Base-by-base conservation (phyloP, 495 filamentous ascomycete genomes). In the Aspergillus egyptiacus region DNA sequence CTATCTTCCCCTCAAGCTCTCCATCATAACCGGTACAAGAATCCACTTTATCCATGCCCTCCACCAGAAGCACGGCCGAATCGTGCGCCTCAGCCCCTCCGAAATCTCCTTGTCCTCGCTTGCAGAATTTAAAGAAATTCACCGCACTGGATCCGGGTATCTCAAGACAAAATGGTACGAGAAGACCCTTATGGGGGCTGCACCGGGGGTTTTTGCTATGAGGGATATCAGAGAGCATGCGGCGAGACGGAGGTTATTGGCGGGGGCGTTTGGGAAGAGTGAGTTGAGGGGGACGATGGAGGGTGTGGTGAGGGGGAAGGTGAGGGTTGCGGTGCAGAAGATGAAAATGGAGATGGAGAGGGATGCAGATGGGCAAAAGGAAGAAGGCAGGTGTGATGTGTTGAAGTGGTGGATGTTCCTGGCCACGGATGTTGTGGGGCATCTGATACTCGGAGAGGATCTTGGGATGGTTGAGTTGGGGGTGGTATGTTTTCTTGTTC, bases 361-460 rank as follows among this genome's bases (percentile, higher is more conserved):
- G 3, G 6, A 13, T 14, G n/a, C 34, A 9, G 18, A 13, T n/a
- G n/a, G n/a, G n/a, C n/a, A n/a, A n/a, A n/a, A n/a, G 15, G 22
- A 25, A 1, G 17, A 63, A 9, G 56, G 48, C 13, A 48, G n/a
- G 9, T 33, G 53, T 10, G 73, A 78, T 53, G 55, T 78, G 9
- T 56, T 63, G 20, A 70, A 71, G 46, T 78, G 76, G 76, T 72
- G 59, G 56, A 57, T 63, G 30, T 72, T 75, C 28, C 61, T 78
- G 62, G 60, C 69, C 13, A 68, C 68, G 0, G 77, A 79, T 49
- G 61, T 76, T 5, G 68, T 72, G 22, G 65, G 65, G 8, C 56
- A 73, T 27, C 53, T 79, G 20, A 68, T 67, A 15, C 79, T 80
- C 58, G 76, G 76, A 1, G 71, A 75, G 50, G 65, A 62, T 6